Percentiles rank a stretch among this genome's conserved stretches.
Evolutionary conservation across 176 grass and related monocot species (phyloP).

Genomic region (Miscanthus lutarioriparius): DNA sequence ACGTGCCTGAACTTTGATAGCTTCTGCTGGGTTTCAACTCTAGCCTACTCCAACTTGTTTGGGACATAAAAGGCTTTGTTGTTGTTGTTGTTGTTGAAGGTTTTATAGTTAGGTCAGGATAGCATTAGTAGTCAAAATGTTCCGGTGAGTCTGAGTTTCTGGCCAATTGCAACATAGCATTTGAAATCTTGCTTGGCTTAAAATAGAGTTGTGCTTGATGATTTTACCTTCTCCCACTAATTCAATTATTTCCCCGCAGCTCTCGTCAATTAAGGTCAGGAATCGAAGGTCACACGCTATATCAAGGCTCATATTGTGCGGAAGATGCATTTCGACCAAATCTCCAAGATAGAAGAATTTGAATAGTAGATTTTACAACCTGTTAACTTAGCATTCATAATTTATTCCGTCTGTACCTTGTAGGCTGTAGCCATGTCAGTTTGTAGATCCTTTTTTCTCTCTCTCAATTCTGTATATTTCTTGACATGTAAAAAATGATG

Average conservation of each 20-base stretch:
- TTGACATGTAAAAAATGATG: conserved; percentile 32
- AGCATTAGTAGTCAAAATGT: neutral
- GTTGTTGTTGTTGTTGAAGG: too few species aligned
- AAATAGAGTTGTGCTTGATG: conserved; percentile 1
- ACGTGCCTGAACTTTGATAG: too few species aligned
- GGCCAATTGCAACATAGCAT: neutral
- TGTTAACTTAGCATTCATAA: conserved; percentile 34
- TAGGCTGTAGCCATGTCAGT: conserved; percentile 36
- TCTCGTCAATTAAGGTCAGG: conserved; percentile 42
- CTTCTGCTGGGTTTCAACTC: too few species aligned
- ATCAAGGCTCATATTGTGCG: conserved; percentile 57
- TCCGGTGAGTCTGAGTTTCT: neutral
- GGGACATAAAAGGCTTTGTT: too few species aligned
- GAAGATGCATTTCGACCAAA: conserved; percentile 59
- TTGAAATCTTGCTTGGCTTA: conserved; percentile 3
- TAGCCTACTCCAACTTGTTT: too few species aligned
- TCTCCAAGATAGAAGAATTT: conserved; percentile 48
- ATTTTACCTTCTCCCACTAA: conserved; percentile 19
- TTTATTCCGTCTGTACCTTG: conserved; percentile 39
- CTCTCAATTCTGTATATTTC: conserved; percentile 52
- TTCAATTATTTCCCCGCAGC: conserved; percentile 38
- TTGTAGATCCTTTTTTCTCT: conserved; percentile 27
- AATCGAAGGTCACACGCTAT: conserved; percentile 39
- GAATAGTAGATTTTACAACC: conserved; percentile 19
- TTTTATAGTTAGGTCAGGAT: neutral